These are phyloP conservation scores for Tetracladium marchalianum DNA, from an alignment of 495 filamentous ascomycete species.

Conservation along the genomic window DNA sequence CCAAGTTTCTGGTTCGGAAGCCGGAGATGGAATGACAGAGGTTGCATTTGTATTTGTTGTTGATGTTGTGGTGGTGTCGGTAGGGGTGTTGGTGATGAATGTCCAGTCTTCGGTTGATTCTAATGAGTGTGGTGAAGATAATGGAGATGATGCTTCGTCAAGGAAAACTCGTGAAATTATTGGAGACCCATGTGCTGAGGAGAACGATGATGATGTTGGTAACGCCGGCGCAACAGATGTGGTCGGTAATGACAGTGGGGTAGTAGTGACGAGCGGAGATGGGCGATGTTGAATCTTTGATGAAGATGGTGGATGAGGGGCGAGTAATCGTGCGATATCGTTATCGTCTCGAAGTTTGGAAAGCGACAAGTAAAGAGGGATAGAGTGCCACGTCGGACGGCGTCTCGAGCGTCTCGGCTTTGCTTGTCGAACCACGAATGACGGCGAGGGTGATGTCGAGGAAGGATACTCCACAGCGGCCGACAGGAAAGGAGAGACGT, in stretches of 20 bases:
- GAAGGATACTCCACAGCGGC: too few relatives aligned
- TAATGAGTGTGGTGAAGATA: not conserved
- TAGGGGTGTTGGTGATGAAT: constrained; percentile 8
- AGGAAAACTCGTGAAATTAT: constrained; percentile 3
- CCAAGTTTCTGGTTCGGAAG: constrained; percentile 19
- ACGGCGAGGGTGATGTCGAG: constrained; percentile 1
- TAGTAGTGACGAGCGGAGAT: constrained; percentile 1
- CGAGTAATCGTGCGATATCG: constrained; percentile 9
- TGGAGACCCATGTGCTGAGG: not conserved
- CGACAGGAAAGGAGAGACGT: constrained; percentile 2
- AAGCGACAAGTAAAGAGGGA: constrained; percentile 15
- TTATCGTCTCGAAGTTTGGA: constrained; percentile 12
- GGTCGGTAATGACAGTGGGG: constrained; percentile 20
- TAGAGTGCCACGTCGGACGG: constrained; percentile 2
- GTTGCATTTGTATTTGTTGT: not conserved
- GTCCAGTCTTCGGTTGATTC: constrained; percentile 11
- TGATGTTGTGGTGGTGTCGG: not conserved
- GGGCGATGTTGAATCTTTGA: constrained; percentile 16
- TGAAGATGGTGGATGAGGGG: constrained; percentile 4
- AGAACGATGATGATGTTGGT: not conserved
- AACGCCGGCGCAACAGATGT: constrained; percentile 8
- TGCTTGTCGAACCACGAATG: constrained; percentile 5
- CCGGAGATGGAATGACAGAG: constrained; percentile 3
- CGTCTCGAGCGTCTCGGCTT: constrained; percentile 5
- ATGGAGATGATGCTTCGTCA: not conserved